These are phyloP conservation scores for Diaporthe sp. DNA, from an alignment of 2,329 filamentous ascomycete species.

Conservation along the genomic window DNA sequence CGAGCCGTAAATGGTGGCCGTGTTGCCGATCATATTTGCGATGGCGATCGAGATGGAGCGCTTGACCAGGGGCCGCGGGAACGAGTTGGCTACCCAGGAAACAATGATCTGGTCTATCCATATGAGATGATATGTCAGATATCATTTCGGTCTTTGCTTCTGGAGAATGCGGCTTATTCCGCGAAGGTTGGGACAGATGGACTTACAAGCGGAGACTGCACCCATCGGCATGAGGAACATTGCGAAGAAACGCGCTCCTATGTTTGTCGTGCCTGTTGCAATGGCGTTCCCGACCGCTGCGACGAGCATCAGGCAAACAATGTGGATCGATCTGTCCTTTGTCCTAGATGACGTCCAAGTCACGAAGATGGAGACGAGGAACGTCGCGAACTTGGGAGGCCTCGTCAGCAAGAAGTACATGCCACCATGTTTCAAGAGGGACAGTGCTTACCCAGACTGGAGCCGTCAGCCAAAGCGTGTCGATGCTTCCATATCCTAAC, in stretches of 20 bases:
- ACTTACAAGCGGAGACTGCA: conserved; percentile 59
- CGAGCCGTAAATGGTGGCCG: conserved; percentile 59
- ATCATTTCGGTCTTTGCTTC: background rate
- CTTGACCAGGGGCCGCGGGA: conserved; percentile 77
- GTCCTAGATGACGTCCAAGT: conserved; percentile 67
- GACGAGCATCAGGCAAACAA: conserved; percentile 64
- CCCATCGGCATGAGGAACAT: conserved; percentile 73
- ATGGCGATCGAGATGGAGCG: conserved; percentile 75
- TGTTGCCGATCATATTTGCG: conserved; percentile 76
- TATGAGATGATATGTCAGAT: background rate
- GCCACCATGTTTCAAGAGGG: background rate
- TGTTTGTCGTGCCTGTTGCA: conserved; percentile 62
- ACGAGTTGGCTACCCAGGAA: conserved; percentile 76
- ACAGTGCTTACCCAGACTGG: conserved; percentile 62
- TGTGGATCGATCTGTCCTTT: conserved; percentile 68
- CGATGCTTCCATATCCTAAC: conserved; percentile 66
- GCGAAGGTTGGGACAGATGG: accelerated
- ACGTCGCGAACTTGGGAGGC: conserved; percentile 58
- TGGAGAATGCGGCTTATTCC: background rate
- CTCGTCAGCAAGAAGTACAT: conserved; percentile 1
- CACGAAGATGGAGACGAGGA: conserved; percentile 64
- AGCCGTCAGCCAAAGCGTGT: conserved; percentile 68
- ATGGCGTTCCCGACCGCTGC: conserved; percentile 68
- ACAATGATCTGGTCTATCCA: conserved; percentile 68
- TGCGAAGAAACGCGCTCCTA: conserved; percentile 69